phyloP scores from a whole-genome alignment of 345 rosid species.

The Pistacia integerrima region DNA sequence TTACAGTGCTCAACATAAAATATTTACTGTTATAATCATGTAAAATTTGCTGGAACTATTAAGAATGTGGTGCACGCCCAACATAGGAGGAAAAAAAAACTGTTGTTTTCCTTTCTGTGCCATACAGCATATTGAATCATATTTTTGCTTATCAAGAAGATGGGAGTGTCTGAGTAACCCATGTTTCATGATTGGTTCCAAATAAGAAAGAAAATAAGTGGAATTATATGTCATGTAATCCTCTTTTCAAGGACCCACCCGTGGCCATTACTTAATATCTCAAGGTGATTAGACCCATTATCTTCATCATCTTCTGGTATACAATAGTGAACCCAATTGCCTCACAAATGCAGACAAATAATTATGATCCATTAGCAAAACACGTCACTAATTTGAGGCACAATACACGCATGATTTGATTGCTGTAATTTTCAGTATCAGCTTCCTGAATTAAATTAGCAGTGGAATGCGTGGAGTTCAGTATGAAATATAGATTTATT shows the following conservation, averaged over 20 bases:
- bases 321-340: conserved; percentile 14
- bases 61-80: too few species aligned
- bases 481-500: not conserved
- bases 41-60: not conserved
- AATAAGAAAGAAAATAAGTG: not conserved
- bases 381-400: conserved; percentile 29
- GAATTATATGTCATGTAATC: not conserved
- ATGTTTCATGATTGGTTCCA: conserved; percentile 31
- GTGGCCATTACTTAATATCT: conserved; percentile 14
- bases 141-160: conserved; percentile 18
- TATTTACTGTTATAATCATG: not conserved
- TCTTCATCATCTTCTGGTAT: not conserved
- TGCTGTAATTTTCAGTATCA: conserved; percentile 23
- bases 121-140: not conserved
- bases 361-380: conserved; percentile 4
- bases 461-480: not conserved
- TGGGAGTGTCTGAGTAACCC: conserved; percentile 21
- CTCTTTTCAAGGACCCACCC: conserved; percentile 25
- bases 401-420: conserved; percentile 32
- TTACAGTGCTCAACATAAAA: not conserved
- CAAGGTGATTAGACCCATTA: not conserved
- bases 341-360: conserved; percentile 14
- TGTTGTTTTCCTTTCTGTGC: not conserved
- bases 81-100: not conserved
- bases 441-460: not conserved